Conservation (phyloP, 345 rosid genomes). For the Raphanus sativus region DNA sequence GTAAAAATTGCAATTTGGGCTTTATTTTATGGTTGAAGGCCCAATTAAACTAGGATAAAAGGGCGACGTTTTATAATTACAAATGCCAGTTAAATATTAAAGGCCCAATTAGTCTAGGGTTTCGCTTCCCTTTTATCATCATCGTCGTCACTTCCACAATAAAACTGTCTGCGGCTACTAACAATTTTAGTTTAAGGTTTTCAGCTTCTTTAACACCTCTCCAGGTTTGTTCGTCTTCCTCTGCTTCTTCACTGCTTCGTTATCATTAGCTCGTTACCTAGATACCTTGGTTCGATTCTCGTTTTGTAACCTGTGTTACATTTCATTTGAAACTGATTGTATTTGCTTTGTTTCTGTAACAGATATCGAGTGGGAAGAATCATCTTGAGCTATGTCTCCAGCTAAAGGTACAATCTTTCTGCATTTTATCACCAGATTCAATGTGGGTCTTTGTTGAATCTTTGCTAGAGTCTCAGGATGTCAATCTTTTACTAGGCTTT, state of each 20-base stretch:
- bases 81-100: background rate
- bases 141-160: background rate
- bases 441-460: background rate
- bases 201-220: constrained; percentile 13
- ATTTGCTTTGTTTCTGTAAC: background rate
- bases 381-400: constrained; percentile 36
- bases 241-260: background rate
- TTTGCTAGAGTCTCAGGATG: background rate
- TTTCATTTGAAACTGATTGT: background rate
- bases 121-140: background rate
- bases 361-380: constrained; percentile 30
- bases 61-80: background rate
- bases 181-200: background rate
- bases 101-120: constrained; percentile 34
- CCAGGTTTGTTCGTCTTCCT: constrained; percentile 24
- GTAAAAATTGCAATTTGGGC: no score
- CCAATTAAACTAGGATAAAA: no score
- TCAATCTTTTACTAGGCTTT: background rate
- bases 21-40: no score
- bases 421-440: background rate
- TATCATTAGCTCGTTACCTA: background rate
- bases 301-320: background rate
- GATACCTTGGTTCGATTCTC: background rate
- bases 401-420: constrained; percentile 37
- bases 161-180: constrained; percentile 13